phyloP scores from a whole-genome alignment of 305 asterid species.

The Striga hermonthica region DNA sequence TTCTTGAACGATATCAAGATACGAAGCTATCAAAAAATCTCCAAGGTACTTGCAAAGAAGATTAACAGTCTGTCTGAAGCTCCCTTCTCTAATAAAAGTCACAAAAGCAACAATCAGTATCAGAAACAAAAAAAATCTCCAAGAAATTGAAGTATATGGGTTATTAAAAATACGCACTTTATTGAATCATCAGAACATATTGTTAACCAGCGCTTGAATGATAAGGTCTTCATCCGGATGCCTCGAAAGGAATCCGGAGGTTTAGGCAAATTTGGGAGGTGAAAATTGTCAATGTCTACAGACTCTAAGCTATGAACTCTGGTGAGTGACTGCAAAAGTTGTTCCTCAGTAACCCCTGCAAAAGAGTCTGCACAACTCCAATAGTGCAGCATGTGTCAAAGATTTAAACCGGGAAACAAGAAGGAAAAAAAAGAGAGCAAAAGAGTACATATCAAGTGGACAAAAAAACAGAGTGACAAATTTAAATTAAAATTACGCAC shows the following conservation, averaged over 20 bases:
- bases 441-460: background rate
- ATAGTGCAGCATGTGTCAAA: conserved; percentile 22
- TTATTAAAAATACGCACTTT: conserved; percentile 40
- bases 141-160: background rate
- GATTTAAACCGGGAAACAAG: background rate
- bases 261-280: conserved; percentile 66
- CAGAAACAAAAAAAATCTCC: conserved; percentile 11
- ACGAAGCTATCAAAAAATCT: conserved; percentile 83
- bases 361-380: conserved; percentile 57
- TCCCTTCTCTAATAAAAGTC: conserved; percentile 58
- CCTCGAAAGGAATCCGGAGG: conserved; percentile 84
- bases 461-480: conserved; percentile 17
- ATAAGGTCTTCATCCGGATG: conserved; percentile 71
- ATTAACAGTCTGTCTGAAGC: conserved; percentile 60
- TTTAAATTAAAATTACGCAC: conserved; percentile 34
- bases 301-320: conserved; percentile 43
- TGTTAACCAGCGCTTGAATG: conserved; percentile 85
- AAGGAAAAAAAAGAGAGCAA: background rate
- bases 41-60: conserved; percentile 97
- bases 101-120: conserved; percentile 24
- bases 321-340: conserved; percentile 54
- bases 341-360: conserved; percentile 64
- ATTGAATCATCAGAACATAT: conserved; percentile 80
- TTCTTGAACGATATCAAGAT: conserved; percentile 68
- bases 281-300: conserved; percentile 54